Conservation (phyloP, 495 filamentous ascomycete species). For the Parmelia sp. region DNA sequence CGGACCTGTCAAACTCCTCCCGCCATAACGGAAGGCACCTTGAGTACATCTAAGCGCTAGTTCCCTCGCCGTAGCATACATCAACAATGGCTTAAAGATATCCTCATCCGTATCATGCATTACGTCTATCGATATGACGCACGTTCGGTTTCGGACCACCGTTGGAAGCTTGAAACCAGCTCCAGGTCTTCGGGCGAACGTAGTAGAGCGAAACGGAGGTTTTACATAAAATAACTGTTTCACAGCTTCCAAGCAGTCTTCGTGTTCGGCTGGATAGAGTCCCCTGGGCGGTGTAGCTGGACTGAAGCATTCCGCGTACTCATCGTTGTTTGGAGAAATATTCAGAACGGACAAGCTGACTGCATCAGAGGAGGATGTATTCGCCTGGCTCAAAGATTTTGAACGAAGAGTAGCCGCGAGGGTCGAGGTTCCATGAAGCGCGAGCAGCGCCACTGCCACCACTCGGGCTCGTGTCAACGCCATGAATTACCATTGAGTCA, state of each 20-base stretch:
- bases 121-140: constrained; percentile 11
- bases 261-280: neutral
- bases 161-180: constrained; percentile 1
- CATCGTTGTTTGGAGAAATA: neutral
- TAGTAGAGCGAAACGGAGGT: neutral
- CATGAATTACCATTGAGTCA: neutral
- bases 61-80: neutral
- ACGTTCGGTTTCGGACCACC: neutral
- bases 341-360: neutral
- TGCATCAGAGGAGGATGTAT: neutral
- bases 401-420: neutral
- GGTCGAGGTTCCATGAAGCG: neutral
- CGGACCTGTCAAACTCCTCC: neutral
- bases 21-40: neutral
- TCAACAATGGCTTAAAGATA: neutral
- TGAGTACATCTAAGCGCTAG: constrained; percentile 4
- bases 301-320: neutral
- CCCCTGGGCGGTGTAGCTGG: neutral
- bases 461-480: neutral
- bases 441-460: neutral
- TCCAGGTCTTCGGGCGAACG: neutral
- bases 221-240: neutral
- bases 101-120: neutral
- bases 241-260: neutral
- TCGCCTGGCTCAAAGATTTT: neutral